Conservation (phyloP, 805 yeast species). For the Yarrowia yakushimensis region DNA sequence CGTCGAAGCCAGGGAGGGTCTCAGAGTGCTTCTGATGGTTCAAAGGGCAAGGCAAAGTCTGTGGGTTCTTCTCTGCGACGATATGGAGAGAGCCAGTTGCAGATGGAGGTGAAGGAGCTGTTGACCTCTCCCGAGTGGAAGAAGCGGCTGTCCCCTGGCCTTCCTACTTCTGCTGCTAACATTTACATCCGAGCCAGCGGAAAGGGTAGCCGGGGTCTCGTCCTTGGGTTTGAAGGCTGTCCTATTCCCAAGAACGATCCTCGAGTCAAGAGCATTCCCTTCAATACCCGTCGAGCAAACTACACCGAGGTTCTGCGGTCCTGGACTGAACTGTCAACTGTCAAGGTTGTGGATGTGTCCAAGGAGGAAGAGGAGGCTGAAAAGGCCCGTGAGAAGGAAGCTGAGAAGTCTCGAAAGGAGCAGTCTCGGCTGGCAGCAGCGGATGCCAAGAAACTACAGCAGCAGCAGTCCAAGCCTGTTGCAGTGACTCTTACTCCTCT, state of each 20-base stretch:
- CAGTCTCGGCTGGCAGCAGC: constrained; percentile 6
- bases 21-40: constrained; percentile 86
- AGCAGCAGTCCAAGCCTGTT: constrained; percentile 24
- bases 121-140: constrained; percentile 64
- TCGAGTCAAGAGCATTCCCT: constrained; percentile 72
- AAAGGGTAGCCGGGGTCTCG: constrained; percentile 55
- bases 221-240: constrained; percentile 61
- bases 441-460: constrained; percentile 24
- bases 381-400: constrained; percentile 31
- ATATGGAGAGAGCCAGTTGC: constrained; percentile 80
- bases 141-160: background rate
- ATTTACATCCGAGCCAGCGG: constrained; percentile 84
- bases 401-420: constrained; percentile 27
- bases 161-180: constrained; percentile 11
- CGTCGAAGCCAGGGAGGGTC: constrained; percentile 98
- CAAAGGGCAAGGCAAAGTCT: constrained; percentile 91
- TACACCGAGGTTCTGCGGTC: constrained; percentile 73
- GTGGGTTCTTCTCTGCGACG: constrained; percentile 92
- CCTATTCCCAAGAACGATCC: constrained; percentile 54
- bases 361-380: constrained; percentile 38
- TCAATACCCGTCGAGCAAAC: constrained; percentile 86
- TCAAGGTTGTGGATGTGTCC: constrained; percentile 56
- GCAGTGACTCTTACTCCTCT: constrained; percentile 33
- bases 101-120: constrained; percentile 70
- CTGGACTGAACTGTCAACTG: constrained; percentile 72